Evolutionary conservation across 2,329 filamentous ascomycete genomes (phyloP).

Genomic region (Aspergillus ochraceus): DNA sequence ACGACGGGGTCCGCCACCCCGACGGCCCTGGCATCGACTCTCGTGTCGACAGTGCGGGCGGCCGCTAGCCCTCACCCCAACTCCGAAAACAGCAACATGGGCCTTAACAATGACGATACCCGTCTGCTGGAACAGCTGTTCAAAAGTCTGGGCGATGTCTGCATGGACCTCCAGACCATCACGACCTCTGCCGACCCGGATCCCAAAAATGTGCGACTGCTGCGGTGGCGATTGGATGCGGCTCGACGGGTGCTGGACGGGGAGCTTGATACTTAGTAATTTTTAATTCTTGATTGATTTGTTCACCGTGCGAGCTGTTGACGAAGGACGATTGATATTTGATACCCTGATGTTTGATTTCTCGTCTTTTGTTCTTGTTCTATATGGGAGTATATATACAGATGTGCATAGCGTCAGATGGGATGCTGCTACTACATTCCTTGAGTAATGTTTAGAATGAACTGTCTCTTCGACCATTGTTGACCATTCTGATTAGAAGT

Average conservation of each 20-base stretch:
- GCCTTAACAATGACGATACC: slow-evolving; percentile 55
- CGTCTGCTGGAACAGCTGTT: slow-evolving; percentile 58
- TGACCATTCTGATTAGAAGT: neutral
- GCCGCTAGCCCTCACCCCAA: slow-evolving; percentile 30
- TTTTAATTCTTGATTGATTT: slow-evolving; percentile 5
- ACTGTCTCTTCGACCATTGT: neutral
- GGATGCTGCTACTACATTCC: too few relatives aligned
- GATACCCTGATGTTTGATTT: slow-evolving; percentile 16
- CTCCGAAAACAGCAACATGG: slow-evolving; percentile 20
- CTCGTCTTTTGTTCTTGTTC: neutral
- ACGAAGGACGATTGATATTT: slow-evolving; percentile 6
- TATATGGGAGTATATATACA: slow-evolving; percentile 3
- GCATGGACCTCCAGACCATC: slow-evolving; percentile 49
- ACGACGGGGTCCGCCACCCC: slow-evolving; percentile 31
- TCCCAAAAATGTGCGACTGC: slow-evolving; percentile 59
- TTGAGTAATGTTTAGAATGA: neutral
- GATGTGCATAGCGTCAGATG: neutral
- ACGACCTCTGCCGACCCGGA: slow-evolving; percentile 54
- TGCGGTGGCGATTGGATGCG: slow-evolving; percentile 71
- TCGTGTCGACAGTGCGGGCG: slow-evolving; percentile 41
- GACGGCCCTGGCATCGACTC: slow-evolving; percentile 32
- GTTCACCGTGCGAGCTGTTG: neutral
- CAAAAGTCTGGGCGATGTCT: slow-evolving; percentile 51
- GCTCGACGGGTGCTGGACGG: slow-evolving; percentile 74
- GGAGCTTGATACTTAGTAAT: slow-evolving; percentile 43